A percentile compares a stretch with the other conserved stretches of the same genome.
Conservation (phyloP, 208 protist species). For the Trichomonas gallinae region DNA sequence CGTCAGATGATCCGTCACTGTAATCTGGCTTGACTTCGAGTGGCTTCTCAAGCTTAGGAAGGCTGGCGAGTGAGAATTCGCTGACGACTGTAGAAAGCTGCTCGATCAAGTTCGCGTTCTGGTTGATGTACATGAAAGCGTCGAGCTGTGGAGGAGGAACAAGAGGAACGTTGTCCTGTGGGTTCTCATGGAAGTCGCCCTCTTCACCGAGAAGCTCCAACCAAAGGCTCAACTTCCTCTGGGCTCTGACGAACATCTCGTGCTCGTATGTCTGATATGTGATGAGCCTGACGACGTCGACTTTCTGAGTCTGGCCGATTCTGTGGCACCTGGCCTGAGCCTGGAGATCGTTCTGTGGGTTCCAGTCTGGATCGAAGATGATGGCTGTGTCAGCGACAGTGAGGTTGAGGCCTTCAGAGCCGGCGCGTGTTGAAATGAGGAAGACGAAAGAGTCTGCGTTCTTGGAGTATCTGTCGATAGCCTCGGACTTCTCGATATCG, state of each 20-base stretch:
- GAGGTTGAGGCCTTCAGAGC: conserved; percentile 60
- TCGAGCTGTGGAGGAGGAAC: background rate
- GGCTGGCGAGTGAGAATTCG: background rate
- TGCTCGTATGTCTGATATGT: conserved; percentile 78
- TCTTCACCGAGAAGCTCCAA: background rate
- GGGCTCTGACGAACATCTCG: conserved; percentile 63
- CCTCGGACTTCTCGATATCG: conserved; percentile 31
- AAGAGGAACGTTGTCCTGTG: background rate
- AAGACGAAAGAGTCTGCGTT: conserved; percentile 47
- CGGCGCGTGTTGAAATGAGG: conserved; percentile 55
- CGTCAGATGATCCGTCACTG: background rate
- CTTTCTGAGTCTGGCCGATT: conserved; percentile 71
- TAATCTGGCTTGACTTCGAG: background rate
- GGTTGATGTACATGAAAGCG: background rate
- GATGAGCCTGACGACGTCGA: conserved; percentile 79
- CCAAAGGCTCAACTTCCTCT: conserved; percentile 54
- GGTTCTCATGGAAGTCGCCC: background rate
- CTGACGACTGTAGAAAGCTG: background rate
- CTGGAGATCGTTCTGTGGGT: conserved; percentile 89
- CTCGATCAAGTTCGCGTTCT: background rate
- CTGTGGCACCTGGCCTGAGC: conserved; percentile 74
- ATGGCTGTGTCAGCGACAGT: conserved; percentile 57
- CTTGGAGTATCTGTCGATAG: conserved; percentile 29
- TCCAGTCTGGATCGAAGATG: conserved; percentile 76
- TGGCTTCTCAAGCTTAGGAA: background rate